These are phyloP conservation scores for Kalmanozyma brasiliensis DNA, from an alignment of 1,284 basidiomycete genomes.

Conservation along the genomic window DNA sequence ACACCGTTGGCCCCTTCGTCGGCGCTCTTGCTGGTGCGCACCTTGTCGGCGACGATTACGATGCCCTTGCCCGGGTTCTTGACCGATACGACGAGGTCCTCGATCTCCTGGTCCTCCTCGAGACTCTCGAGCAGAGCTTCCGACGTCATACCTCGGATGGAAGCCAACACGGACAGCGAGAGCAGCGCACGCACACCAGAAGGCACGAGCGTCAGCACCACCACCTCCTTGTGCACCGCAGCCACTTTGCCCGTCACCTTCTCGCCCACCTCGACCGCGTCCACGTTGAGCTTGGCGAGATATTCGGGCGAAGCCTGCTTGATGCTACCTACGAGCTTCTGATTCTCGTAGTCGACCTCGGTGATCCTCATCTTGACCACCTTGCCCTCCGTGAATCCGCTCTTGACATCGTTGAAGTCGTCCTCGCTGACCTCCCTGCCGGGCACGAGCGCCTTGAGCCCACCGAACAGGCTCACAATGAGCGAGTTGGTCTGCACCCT, in stretches of 20 bases:
- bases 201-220: slow-evolving; percentile 61
- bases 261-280: slow-evolving; percentile 61
- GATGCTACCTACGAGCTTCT: slow-evolving; percentile 84
- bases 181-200: slow-evolving; percentile 81
- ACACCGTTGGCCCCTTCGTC: slow-evolving; percentile 9
- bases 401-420: slow-evolving; percentile 69
- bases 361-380: slow-evolving; percentile 87
- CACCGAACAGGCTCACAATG: slow-evolving; percentile 75
- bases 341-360: slow-evolving; percentile 75
- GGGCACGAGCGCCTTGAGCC: slow-evolving; percentile 82
- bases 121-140: slow-evolving; percentile 78
- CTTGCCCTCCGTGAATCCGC: slow-evolving; percentile 77
- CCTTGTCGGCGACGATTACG: slow-evolving; percentile 73
- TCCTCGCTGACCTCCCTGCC: slow-evolving; percentile 55
- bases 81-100: slow-evolving; percentile 86
- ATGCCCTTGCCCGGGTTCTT: slow-evolving; percentile 87
- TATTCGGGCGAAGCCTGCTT: slow-evolving; percentile 75
- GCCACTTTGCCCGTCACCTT: slow-evolving; percentile 60
- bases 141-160: slow-evolving; percentile 76
- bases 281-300: slow-evolving; percentile 62
- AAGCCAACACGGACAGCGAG: slow-evolving; percentile 87
- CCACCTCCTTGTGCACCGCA: slow-evolving; percentile 62
- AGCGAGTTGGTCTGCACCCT: slow-evolving; percentile 54
- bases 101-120: slow-evolving; percentile 78
- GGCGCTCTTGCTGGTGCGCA: slow-evolving; percentile 19